Percentiles rank a stretch among this genome's conserved stretches.
Conservation (phyloP, 1,139 yeast species). For the Pichia sp. region DNA sequence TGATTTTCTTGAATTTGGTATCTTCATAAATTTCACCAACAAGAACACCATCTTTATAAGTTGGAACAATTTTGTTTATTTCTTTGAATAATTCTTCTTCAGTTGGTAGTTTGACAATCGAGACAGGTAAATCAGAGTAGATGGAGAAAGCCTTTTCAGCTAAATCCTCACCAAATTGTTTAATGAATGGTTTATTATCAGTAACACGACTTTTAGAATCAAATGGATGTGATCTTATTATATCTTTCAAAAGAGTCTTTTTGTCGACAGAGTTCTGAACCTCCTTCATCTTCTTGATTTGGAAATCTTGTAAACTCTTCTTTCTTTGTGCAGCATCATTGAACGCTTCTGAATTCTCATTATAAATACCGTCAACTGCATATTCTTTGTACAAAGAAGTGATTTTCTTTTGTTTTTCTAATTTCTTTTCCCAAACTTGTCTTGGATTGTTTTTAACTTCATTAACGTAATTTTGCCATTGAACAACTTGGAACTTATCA, state of each 20-base stretch:
- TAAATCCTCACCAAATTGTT: constrained; percentile 22
- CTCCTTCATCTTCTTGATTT: constrained; percentile 29
- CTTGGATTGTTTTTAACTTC: constrained; percentile 51
- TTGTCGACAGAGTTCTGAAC: constrained; percentile 37
- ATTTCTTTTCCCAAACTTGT: constrained; percentile 48
- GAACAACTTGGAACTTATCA: constrained; percentile 61
- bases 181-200: constrained; percentile 13
- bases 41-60: constrained; percentile 27
- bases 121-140: constrained; percentile 18
- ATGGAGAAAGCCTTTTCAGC: constrained; percentile 21
- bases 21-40: constrained; percentile 30
- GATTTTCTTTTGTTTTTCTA: constrained; percentile 22
- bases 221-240: constrained; percentile 22
- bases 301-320: constrained; percentile 24
- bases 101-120: constrained; percentile 14
- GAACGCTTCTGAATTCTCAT: constrained; percentile 14
- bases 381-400: constrained; percentile 18
- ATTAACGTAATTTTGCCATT: constrained; percentile 68
- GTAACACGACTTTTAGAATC: constrained; percentile 11
- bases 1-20: constrained; percentile 38
- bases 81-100: constrained; percentile 20
- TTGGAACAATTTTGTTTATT: constrained; percentile 25
- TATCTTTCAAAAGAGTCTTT: constrained; percentile 36
- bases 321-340: constrained; percentile 17
- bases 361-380: constrained; percentile 12